Evolutionary conservation across 345 rosid species (phyloP), one percentile per base, ranked within the genome.

Genomic region (Crucihimalaya himalaica): DNA sequence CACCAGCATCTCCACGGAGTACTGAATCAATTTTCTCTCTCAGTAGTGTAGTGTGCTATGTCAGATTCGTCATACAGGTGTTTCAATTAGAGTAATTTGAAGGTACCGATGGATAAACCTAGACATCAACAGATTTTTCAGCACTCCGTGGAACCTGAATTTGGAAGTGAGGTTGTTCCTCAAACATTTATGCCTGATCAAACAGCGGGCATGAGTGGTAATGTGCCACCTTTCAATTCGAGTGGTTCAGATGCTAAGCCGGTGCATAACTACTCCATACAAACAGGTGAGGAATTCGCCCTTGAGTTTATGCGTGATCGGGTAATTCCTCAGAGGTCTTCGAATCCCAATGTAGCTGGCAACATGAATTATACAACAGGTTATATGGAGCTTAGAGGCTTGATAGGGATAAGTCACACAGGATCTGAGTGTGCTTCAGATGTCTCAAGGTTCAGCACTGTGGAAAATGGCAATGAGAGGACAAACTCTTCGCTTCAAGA

Each of bases 281-380:
- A 85, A 72, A 93, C 97, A 28, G 98, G 98, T 8, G 98, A 93
- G 82, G 98, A 93, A 77, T 93, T 93, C 61, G 82, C 97, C 79
- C 86, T 92, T 47, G 98, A 88, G 78, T 92, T 92, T 76, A 85
- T 90, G 91, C 90, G 86, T 52, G 98, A 90, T 61, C 86, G 93
- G 53, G 86, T 86, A 16, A 79, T 73, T 75, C 83, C 90, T 66
- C 79, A 69, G 80, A 85, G 73, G 69, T 82, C 86, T 71, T 75
- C 76, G 1, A 66, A 80, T 55, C 80, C 81, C 46, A 84, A 72
- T 65, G 57, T 70, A 63, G 68, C 68, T 5, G 76, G 72, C 18
- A 88, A 90, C 67, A 67, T 92, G 52, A 81, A 71, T 80, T 57
- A 78, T 64, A 79, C 76, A n/a, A 77, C 85, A 3, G 77, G 84